Evolutionary conservation across 1,139 yeast species (phyloP).

Genomic region (Pichia sp.): DNA sequence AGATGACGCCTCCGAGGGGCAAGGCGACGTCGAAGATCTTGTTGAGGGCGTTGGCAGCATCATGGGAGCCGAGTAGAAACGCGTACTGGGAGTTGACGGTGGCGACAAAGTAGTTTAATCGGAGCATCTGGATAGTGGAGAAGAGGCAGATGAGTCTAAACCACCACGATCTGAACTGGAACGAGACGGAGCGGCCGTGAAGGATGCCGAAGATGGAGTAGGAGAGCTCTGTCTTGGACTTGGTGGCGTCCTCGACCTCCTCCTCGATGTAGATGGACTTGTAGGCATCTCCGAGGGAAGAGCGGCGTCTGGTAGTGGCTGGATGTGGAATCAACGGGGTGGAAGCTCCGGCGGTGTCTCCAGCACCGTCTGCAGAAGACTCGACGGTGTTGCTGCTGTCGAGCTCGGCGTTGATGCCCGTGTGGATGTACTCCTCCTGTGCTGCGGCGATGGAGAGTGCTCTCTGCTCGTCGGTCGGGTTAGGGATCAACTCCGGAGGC

Average conservation of each 20-base stretch:
- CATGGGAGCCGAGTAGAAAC: constrained; percentile 43
- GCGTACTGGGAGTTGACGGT: constrained; percentile 54
- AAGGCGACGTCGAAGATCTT: constrained; percentile 57
- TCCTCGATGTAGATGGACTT: constrained; percentile 35
- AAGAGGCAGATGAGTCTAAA: constrained; percentile 50
- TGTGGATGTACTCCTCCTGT: constrained; percentile 25
- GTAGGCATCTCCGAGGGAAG: constrained; percentile 35
- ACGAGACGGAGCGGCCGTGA: constrained; percentile 47
- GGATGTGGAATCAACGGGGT: constrained; percentile 12
- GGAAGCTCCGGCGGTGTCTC: not conserved
- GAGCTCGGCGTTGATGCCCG: constrained; percentile 8
- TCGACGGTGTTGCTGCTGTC: not conserved
- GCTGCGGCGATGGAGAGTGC: constrained; percentile 28
- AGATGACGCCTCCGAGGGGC: constrained; percentile 55
- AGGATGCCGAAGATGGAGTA: constrained; percentile 59
- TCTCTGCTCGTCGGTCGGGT: constrained; percentile 29
- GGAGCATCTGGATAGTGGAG: constrained; percentile 60
- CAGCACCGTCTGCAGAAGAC: too few relatives aligned
- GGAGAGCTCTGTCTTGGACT: constrained; percentile 28
- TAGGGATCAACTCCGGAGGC: constrained; percentile 32
- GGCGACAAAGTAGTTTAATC: constrained; percentile 61
- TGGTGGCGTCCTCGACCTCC: constrained; percentile 28
- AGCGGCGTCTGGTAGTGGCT: constrained; percentile 26
- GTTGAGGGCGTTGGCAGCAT: constrained; percentile 45
- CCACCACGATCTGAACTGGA: constrained; percentile 54